These are phyloP conservation scores for Fimicolochytrium jonesii DNA, from an alignment of 192 early-diverging fungal species.

Conservation along the genomic window DNA sequence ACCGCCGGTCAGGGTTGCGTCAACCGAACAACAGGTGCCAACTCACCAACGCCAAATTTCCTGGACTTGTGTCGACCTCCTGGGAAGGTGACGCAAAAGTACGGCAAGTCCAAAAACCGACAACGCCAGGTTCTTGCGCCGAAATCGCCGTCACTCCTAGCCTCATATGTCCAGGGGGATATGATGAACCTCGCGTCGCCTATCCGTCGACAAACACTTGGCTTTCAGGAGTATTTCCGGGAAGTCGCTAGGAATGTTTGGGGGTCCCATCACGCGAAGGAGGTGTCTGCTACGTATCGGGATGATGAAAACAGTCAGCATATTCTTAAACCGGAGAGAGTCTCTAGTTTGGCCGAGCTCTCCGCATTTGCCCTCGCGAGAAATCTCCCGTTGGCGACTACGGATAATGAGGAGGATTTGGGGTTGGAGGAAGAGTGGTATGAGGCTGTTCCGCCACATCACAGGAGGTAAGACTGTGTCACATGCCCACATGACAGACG, in stretches of 20 bases:
- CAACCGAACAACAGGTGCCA: neutral
- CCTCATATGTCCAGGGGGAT: neutral
- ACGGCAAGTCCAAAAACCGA: neutral
- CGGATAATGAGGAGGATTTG: neutral
- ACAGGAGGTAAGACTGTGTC: neutral
- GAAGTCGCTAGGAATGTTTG: slow-evolving; percentile 1
- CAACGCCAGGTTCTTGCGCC: neutral
- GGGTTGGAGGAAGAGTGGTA: slow-evolving; percentile 8
- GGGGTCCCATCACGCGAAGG: too few relatives aligned
- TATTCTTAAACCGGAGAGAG: neutral
- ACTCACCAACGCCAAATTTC: neutral
- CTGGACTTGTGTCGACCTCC: neutral
- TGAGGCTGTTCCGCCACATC: neutral
- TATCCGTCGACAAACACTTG: neutral
- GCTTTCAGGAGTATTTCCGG: neutral
- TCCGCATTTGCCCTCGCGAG: slow-evolving; percentile 5
- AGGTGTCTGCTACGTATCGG: neutral
- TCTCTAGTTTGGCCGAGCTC: neutral
- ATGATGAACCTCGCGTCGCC: neutral
- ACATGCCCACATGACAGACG: neutral
- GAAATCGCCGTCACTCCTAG: neutral
- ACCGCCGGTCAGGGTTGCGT: too few relatives aligned
- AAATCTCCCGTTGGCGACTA: neutral
- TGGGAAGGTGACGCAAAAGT: neutral
- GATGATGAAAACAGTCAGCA: neutral